Conservation (phyloP, 2,329 filamentous ascomycete species). For the Hypomyces rosellus region DNA sequence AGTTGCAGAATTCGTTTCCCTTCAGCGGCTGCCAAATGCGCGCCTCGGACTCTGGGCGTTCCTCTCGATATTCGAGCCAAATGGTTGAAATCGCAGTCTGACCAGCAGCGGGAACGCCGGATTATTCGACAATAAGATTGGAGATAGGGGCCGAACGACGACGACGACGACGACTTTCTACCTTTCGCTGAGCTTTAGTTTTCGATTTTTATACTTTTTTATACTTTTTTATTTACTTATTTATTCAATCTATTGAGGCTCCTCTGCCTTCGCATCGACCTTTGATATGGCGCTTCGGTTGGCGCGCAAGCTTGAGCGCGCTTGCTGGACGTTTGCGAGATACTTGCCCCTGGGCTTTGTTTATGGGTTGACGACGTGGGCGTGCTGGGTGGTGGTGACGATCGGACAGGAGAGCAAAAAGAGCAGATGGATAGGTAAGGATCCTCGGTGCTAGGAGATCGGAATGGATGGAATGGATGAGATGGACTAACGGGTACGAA, state of each 20-base stretch:
- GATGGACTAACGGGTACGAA: not conserved
- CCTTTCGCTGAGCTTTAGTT: no score
- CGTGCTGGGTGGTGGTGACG: slow-evolving; percentile 74
- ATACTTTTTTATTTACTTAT: not conserved
- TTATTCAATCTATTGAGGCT: not conserved
- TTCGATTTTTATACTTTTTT: no score
- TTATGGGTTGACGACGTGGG: slow-evolving; percentile 88
- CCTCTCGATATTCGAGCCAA: slow-evolving; percentile 8
- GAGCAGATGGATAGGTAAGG: slow-evolving; percentile 51
- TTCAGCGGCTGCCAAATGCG: slow-evolving; percentile 6
- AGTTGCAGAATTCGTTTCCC: not conserved
- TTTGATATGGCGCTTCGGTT: slow-evolving; percentile 51
- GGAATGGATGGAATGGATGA: not conserved
- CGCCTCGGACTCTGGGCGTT: slow-evolving; percentile 4
- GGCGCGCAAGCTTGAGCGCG: slow-evolving; percentile 68
- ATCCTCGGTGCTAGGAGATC: not conserved
- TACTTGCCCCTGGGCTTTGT: slow-evolving; percentile 89
- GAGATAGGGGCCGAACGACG: not conserved
- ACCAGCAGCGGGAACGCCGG: not conserved
- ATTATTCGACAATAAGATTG: not conserved
- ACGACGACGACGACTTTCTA: no score
- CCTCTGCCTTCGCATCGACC: slow-evolving; percentile 6
- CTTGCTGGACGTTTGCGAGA: slow-evolving; percentile 70
- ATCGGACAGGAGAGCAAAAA: slow-evolving; percentile 56
- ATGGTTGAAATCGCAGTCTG: slow-evolving; percentile 1